A percentile compares a stretch with the other conserved stretches of the same genome.
Conservation (phyloP, 495 filamentous ascomycete species). For the Penicillium macrosclerotiorum region DNA sequence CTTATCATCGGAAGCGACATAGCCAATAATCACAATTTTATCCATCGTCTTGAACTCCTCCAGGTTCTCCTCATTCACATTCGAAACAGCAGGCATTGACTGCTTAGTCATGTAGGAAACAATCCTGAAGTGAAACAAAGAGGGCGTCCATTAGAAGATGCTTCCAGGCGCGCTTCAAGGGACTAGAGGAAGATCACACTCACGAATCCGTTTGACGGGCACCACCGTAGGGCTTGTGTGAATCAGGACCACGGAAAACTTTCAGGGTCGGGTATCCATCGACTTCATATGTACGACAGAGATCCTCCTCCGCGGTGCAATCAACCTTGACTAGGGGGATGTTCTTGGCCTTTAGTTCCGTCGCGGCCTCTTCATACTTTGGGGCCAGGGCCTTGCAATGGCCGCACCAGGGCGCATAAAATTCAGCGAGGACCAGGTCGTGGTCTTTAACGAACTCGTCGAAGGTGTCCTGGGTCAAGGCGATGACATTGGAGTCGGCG, state of each 20-base stretch:
- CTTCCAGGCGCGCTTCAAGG: neutral
- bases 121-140: conserved; percentile 54
- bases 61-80: conserved; percentile 72
- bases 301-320: conserved; percentile 89
- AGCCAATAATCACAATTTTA: conserved; percentile 92
- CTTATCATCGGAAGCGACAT: conserved; percentile 83
- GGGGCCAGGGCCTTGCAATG: conserved; percentile 96
- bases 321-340: conserved; percentile 93
- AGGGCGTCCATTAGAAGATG: conserved; percentile 24
- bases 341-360: conserved; percentile 89
- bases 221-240: conserved; percentile 77
- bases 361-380: conserved; percentile 91
- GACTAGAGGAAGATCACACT: conserved; percentile 38
- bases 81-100: conserved; percentile 86
- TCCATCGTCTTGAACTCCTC: conserved; percentile 97
- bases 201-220: conserved; percentile 88
- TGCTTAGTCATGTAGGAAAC: conserved; percentile 99
- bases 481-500: conserved; percentile 64
- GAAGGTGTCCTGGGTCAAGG: conserved; percentile 84
- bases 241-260: conserved; percentile 94
- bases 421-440: conserved; percentile 90
- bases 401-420: conserved; percentile 98
- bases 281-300: conserved; percentile 86
- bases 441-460: conserved; percentile 79
- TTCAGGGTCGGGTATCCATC: conserved; percentile 98